Evolutionary conservation across 768 basidiomycete genomes (phyloP).

Genomic region (Crepidotus variabilis): DNA sequence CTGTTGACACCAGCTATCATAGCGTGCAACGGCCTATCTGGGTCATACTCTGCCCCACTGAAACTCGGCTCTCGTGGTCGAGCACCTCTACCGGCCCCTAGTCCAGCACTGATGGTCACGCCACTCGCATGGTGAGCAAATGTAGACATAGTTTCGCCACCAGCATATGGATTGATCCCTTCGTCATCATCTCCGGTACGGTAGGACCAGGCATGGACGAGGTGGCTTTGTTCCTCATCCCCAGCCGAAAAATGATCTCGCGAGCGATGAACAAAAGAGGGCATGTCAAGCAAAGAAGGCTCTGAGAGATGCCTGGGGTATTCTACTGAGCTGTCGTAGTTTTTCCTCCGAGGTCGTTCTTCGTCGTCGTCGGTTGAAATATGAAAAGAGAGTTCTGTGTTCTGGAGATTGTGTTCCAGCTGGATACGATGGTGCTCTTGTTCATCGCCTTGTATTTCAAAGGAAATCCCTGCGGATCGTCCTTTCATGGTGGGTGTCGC

Average conservation of each 20-base stretch:
- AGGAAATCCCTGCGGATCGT: slow-evolving; percentile 29
- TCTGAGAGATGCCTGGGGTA: slow-evolving; percentile 67
- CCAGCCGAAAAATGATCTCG: slow-evolving; percentile 45
- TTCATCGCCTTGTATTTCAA: slow-evolving; percentile 64
- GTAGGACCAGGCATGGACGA: slow-evolving; percentile 53
- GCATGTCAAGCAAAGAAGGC: slow-evolving; percentile 55
- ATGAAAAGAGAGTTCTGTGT: slow-evolving; percentile 69
- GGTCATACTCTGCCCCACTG: slow-evolving; percentile 83
- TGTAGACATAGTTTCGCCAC: slow-evolving; percentile 73
- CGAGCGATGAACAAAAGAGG: slow-evolving; percentile 58
- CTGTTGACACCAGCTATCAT: slow-evolving; percentile 64
- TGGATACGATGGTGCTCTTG: slow-evolving; percentile 73
- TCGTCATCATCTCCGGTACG: slow-evolving; percentile 59
- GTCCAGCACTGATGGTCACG: slow-evolving; percentile 80
- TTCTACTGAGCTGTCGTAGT: slow-evolving; percentile 55
- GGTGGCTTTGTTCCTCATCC: slow-evolving; percentile 43
- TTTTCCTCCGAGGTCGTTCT: slow-evolving; percentile 27
- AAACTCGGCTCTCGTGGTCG: slow-evolving; percentile 50
- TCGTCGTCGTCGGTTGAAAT: slow-evolving; percentile 44
- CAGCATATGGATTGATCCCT: slow-evolving; percentile 56
- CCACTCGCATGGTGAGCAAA: slow-evolving; percentile 88
- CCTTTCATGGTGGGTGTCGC: slow-evolving; percentile 35
- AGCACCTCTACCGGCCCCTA: slow-evolving; percentile 51
- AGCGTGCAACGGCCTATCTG: slow-evolving; percentile 71
- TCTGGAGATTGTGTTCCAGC: slow-evolving; percentile 75